Base-by-base conservation (phyloP, 768 basidiomycete genomes). In the Leccinum subgranulosum region DNA sequence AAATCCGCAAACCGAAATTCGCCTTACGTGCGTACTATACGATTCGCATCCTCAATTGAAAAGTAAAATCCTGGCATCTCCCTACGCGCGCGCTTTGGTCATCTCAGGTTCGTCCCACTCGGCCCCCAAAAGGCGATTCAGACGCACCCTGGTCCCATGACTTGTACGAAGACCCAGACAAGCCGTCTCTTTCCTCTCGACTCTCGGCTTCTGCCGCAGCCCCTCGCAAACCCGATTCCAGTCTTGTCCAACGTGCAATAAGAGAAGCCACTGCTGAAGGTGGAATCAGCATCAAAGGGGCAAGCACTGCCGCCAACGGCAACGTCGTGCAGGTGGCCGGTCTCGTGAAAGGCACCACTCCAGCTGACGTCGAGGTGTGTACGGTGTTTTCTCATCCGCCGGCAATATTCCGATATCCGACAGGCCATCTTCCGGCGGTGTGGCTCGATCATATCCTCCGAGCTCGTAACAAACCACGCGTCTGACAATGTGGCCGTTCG, bases 341-440 rank as follows among this genome's bases (percentile, higher is more conserved):
- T 3, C 73, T 94, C 23, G 87, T 86, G 10, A 73, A 74, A 11
- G 92, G 91, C 2, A 93, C 92, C 25, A 92, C 88, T 8, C 79
- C 87, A 15, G 90, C 88, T 15, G 92, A 94, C 69, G 91, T 94
- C 49, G 82, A 84, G 63, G 71, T 74, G 8, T 10, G 63, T 29
- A 11, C 41, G 9, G 1, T 48, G 17, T 4, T 15, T 25, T 28
- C 27, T n/a, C 15, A 2, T 31, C 4, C 3, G 17, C 25, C 6
- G 5, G 9, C 48, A 10, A 17, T n/a, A 15, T 58, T 53, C 58
- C 23, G 53, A 64, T 33, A 23, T 19, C 56, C 51, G 23, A 59
- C 43, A 72, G 68, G 89, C 91, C 25, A 92, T 92, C 54, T 94
- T 94, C 79, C 86, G 87, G 60, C 84, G 86, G 23, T 90, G 90